Conservation (phyloP, 2,329 filamentous ascomycete genomes). For the Stemphylium lycopersici region DNA sequence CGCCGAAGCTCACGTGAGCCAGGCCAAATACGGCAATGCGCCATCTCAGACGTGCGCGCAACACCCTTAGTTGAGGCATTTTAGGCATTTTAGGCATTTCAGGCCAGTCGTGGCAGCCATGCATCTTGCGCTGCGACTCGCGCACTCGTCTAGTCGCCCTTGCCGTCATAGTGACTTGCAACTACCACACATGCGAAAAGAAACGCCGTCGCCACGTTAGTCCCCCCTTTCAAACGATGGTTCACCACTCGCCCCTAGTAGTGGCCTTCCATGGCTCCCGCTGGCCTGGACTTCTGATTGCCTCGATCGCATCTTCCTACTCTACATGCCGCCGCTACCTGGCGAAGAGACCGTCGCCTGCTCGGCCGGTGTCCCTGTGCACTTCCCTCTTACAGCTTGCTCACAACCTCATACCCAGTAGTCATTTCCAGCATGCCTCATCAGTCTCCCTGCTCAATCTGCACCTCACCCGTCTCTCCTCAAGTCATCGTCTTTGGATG, state of each 20-base stretch:
- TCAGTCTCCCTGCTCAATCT: constrained; percentile 14
- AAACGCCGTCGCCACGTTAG: constrained; percentile 16
- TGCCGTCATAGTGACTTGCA: constrained; percentile 18
- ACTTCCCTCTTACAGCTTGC: constrained; percentile 24
- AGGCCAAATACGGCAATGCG: neutral
- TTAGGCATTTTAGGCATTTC: neutral
- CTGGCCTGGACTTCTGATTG: constrained; percentile 22
- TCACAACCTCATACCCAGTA: constrained; percentile 21
- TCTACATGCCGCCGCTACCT: constrained; percentile 6
- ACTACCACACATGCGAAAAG: constrained; percentile 8
- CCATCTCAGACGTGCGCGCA: neutral
- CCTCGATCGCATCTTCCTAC: constrained; percentile 28
- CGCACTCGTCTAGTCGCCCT: neutral
- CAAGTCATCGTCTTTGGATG: constrained; percentile 37
- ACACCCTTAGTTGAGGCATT: neutral
- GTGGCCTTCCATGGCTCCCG: constrained; percentile 12
- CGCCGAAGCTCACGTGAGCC: neutral
- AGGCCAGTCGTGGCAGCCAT: neutral
- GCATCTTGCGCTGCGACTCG: neutral
- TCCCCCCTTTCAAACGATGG: neutral
- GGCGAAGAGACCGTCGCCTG: constrained; percentile 10
- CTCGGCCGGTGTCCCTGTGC: constrained; percentile 20
- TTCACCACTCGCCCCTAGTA: constrained; percentile 8
- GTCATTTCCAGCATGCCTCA: constrained; percentile 16
- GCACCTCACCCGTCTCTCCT: constrained; percentile 33